phyloP scores from a whole-genome alignment of 345 rosid genomes.

The Lepidium sativum region DNA sequence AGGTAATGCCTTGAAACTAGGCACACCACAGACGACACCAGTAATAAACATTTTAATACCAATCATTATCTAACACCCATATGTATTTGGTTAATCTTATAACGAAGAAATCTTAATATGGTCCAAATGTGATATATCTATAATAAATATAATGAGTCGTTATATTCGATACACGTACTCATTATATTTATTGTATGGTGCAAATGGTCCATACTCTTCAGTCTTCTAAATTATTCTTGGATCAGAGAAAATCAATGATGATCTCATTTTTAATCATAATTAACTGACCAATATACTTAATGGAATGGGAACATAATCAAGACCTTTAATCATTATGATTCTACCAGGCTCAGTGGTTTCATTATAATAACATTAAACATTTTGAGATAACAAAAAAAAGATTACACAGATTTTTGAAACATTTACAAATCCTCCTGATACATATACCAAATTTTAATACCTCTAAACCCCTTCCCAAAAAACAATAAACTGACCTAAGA shows the following conservation, averaged over 20 bases:
- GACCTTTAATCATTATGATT: constrained; percentile 24
- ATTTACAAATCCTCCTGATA: constrained; percentile 18
- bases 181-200: constrained; percentile 21
- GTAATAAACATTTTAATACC: no score
- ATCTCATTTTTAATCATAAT: constrained; percentile 8
- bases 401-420: constrained; percentile 8
- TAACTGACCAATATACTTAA: constrained; percentile 20
- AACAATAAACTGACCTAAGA: background rate
- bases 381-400: background rate
- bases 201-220: constrained; percentile 18
- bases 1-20: no score
- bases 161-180: constrained; percentile 15
- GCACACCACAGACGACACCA: no score
- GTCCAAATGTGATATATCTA: no score
- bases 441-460: constrained; percentile 24
- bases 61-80: background rate
- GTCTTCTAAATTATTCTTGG: constrained; percentile 17
- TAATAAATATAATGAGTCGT: background rate
- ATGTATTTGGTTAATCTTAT: background rate
- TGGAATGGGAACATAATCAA: constrained; percentile 17
- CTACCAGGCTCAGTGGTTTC: constrained; percentile 15
- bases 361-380: constrained; percentile 12
- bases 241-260: constrained; percentile 25
- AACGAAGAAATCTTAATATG: background rate
- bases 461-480: constrained; percentile 16